phyloP scores from a whole-genome alignment of 345 rosid species.

The Odontarrhena argentea region DNA sequence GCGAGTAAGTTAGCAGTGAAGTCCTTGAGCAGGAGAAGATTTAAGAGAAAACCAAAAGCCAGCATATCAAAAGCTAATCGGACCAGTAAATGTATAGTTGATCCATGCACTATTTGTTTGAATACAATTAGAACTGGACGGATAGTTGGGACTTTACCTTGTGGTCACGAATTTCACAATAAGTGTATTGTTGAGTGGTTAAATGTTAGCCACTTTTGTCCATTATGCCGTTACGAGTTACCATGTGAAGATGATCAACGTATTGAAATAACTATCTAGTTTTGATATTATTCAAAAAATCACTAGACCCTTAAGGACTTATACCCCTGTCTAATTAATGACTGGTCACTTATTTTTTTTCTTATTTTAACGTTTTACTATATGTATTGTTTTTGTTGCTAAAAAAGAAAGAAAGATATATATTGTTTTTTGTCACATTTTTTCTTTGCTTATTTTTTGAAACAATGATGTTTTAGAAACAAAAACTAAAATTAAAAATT shows the following conservation, averaged over 20 bases:
- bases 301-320: too few relatives aligned
- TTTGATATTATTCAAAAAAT: too few relatives aligned
- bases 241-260: constrained; percentile 19
- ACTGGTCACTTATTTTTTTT: too few relatives aligned
- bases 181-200: constrained; percentile 30
- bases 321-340: too few relatives aligned
- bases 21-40: constrained; percentile 14
- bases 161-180: constrained; percentile 33
- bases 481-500: too few relatives aligned
- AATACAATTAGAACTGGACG: background rate
- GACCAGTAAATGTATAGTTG: background rate
- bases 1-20: constrained; percentile 8
- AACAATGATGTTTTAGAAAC: too few relatives aligned
- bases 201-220: constrained; percentile 21
- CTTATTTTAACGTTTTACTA: too few relatives aligned
- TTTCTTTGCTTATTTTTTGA: too few relatives aligned
- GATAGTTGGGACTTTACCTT: constrained; percentile 7
- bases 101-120: constrained; percentile 31
- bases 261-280: too few relatives aligned
- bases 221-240: constrained; percentile 31
- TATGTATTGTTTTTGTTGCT: too few relatives aligned
- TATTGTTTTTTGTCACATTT: too few relatives aligned
- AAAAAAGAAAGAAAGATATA: too few relatives aligned
- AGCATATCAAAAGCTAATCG: background rate
- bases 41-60: constrained; percentile 2